A percentile compares a stretch with the other conserved stretches of the same genome.
Evolutionary conservation across 345 rosid species (phyloP).

Genomic region (Eucalyptus cloeziana): DNA sequence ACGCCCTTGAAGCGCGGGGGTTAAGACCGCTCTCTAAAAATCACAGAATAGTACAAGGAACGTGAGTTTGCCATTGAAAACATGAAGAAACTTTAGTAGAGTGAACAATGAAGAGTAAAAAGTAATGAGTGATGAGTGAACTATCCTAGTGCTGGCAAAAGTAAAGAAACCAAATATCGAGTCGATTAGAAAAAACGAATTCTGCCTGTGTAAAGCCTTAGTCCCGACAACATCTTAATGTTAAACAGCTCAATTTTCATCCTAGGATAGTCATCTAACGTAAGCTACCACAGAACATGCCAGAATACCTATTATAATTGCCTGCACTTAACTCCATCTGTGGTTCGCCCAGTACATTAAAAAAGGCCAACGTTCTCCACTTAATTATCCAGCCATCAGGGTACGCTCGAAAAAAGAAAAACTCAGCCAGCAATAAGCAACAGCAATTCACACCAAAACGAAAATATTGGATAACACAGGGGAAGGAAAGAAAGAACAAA

Average conservation of each 20-base stretch:
- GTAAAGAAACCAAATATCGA: not conserved
- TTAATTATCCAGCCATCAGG: not conserved
- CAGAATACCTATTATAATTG: not conserved
- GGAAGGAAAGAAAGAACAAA: not conserved
- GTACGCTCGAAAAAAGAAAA: not conserved
- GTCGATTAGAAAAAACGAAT: not conserved
- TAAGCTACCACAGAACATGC: not conserved
- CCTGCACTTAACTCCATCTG: not conserved
- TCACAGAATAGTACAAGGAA: not conserved
- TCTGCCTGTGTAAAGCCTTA: not conserved
- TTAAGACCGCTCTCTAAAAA: constrained; percentile 71
- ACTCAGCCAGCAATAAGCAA: not conserved
- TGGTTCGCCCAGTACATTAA: not conserved
- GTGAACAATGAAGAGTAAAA: not conserved
- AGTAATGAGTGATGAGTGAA: not conserved
- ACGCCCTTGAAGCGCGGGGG: constrained; percentile 80
- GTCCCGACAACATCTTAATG: not conserved
- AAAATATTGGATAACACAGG: not conserved
- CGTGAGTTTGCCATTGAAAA: not conserved
- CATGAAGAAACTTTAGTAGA: not conserved
- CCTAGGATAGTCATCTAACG: not conserved
- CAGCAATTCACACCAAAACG: not conserved
- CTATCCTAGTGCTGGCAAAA: not conserved
- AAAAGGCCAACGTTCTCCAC: not conserved
- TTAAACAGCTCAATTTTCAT: not conserved